Conservation (phyloP, 768 basidiomycete species). For the Suillus cothurnatus region DNA sequence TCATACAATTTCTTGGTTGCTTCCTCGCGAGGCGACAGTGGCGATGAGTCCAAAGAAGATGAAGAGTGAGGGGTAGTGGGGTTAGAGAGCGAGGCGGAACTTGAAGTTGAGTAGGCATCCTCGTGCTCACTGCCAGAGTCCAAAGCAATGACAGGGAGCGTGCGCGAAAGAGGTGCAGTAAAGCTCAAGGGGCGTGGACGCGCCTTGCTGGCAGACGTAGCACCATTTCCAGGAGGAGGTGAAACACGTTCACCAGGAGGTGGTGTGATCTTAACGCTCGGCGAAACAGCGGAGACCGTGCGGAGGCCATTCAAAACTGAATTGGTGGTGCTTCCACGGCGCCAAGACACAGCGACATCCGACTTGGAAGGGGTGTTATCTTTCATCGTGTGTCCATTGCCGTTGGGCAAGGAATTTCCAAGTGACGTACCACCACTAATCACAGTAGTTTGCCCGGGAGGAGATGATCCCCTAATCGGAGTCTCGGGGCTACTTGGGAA, state of each 20-base stretch:
- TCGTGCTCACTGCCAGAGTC: conserved; percentile 59
- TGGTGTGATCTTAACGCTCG: conserved; percentile 73
- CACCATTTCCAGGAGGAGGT: conserved; percentile 43
- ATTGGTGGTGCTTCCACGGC: conserved; percentile 69
- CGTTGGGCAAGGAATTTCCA: conserved; percentile 52
- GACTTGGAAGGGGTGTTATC: conserved; percentile 69
- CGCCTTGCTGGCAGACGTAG: conserved; percentile 31
- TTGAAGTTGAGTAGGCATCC: conserved; percentile 57
- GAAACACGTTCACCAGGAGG: conserved; percentile 63
- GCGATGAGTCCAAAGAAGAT: conserved; percentile 51
- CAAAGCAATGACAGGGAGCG: conserved; percentile 52
- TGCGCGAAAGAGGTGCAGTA: conserved; percentile 47
- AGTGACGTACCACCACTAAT: conserved; percentile 77
- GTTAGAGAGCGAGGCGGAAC: conserved; percentile 65
- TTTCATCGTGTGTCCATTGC: conserved; percentile 23
- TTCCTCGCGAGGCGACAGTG: conserved; percentile 85
- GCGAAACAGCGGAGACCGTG: conserved; percentile 52
- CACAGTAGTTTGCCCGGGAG: conserved; percentile 63
- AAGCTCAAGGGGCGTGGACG: conserved; percentile 75
- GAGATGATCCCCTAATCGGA: conserved; percentile 39
- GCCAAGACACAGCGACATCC: conserved; percentile 78
- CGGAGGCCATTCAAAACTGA: conserved; percentile 72
- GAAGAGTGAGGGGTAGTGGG: conserved; percentile 78
- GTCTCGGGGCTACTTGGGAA: conserved; percentile 44
- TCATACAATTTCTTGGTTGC: conserved; percentile 86